phyloP scores from a whole-genome alignment of 1,284 basidiomycete genomes.

The Tilletia horrida region DNA sequence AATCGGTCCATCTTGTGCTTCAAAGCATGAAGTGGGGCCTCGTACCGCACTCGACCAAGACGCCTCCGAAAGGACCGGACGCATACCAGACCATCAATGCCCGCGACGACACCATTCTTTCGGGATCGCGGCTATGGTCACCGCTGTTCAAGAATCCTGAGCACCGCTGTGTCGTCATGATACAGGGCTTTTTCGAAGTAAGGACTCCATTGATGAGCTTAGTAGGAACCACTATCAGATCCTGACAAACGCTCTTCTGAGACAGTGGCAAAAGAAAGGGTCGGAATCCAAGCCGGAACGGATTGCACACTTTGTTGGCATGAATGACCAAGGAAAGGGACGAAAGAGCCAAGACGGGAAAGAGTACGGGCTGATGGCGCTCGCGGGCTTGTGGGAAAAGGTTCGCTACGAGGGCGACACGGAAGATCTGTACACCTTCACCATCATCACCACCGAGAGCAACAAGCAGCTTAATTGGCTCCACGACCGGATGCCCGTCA shows the following conservation, averaged over 20 bases:
- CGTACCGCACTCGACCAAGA: conserved; percentile 76
- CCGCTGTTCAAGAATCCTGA: conserved; percentile 22
- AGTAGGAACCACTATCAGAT: too few species aligned
- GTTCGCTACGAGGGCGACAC: conserved; percentile 62
- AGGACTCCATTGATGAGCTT: too few species aligned
- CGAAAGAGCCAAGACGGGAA: conserved; percentile 68
- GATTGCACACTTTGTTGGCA: conserved; percentile 72
- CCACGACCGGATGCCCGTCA: conserved; percentile 88
- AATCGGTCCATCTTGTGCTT: conserved; percentile 27
- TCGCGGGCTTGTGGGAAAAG: conserved; percentile 83
- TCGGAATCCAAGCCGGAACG: conserved; percentile 25
- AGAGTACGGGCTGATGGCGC: conserved; percentile 67
- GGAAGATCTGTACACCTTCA: conserved; percentile 73
- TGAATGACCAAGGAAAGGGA: conserved; percentile 60
- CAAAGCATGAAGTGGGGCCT: conserved; percentile 75
- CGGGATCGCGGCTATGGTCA: conserved; percentile 32
- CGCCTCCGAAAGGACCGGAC: conserved; percentile 64
- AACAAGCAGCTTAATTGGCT: conserved; percentile 56
- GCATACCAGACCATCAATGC: conserved; percentile 81
- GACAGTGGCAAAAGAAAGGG: conserved; percentile 31
- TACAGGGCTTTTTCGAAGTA: conserved; percentile 50
- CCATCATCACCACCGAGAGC: conserved; percentile 74
- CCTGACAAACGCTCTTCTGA: too few species aligned
- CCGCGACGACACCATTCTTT: conserved; percentile 72
- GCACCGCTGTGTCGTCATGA: conserved; percentile 49